phyloP scores from a whole-genome alignment of 805 yeast genomes.

The Tetrapisispora iriomotensis region DNA sequence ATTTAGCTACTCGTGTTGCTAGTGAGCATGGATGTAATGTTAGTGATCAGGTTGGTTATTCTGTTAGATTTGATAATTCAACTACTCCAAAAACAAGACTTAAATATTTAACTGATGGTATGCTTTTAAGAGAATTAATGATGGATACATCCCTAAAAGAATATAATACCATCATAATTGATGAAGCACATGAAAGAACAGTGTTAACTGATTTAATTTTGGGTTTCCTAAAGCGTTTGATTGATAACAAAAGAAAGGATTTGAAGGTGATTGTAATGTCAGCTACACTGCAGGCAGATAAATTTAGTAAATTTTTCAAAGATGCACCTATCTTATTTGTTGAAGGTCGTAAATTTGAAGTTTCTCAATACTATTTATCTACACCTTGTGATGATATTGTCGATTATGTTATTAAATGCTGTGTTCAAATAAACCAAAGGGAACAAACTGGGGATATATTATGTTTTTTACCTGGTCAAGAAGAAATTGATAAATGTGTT shows the following conservation, averaged over 20 bases:
- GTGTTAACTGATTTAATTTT: conserved; percentile 80
- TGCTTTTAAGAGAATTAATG: conserved; percentile 88
- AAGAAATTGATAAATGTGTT: conserved; percentile 84
- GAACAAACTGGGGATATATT: conserved; percentile 84
- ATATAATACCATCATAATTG: conserved; percentile 73
- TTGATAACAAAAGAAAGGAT: conserved; percentile 39
- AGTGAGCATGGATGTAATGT: conserved; percentile 70
- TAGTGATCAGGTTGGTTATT: conserved; percentile 83
- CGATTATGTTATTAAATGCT: conserved; percentile 63
- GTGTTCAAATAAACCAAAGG: conserved; percentile 66
- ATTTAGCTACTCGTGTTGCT: conserved; percentile 84
- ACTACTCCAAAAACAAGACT: conserved; percentile 53
- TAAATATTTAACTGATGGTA: conserved; percentile 93
- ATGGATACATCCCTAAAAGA: conserved; percentile 50
- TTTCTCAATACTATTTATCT: conserved; percentile 54
- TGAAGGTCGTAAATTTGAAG: conserved; percentile 85
- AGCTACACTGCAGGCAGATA: conserved; percentile 85
- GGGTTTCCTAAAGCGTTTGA: conserved; percentile 73
- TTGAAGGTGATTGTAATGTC: conserved; percentile 83
- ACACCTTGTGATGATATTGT: conserved; percentile 72
- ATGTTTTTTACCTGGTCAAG: conserved; percentile 93
- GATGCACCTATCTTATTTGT: conserved; percentile 76
- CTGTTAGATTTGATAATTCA: conserved; percentile 80
- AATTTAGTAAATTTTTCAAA: conserved; percentile 68
- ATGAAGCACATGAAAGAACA: conserved; percentile 97